Base-by-base conservation (phyloP, 768 basidiomycete genomes). In the Mycena epipterygia region DNA sequence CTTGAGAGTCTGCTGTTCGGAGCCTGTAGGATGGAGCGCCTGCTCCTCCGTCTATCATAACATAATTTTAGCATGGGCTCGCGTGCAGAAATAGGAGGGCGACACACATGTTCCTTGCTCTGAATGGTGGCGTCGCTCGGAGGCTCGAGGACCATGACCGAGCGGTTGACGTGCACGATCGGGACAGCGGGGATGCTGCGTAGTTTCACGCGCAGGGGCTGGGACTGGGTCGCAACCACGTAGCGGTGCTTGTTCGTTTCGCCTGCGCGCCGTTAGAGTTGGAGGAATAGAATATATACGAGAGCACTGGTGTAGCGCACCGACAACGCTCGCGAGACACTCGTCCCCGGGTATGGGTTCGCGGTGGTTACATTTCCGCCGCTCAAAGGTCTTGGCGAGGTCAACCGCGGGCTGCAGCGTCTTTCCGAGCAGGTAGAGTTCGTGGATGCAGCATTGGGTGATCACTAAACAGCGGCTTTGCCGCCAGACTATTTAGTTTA, bases 371-470 rank as follows among this genome's bases (percentile, higher is more conserved):
- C 98, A 99, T 81, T 93, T 95, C 73, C 98, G 81, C 65, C 97
- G 88, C 82, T 98, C 97, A 73, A 98, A 98, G 0, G 86, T 88
- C 82, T 98, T 99, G 2, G 98, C 97, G 48, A 98, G 86, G 78
- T 98, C 95, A 0, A 95, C 91, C 0, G 91, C 89, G 0, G 88
- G 82, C 77, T 98, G 96, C 33, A 88, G 88, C 2, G 85, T 76
- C 67, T 87, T 89, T 16, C 95, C 96, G 64, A 92, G 89, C 3
- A 95, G 87, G 82, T 99, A 99, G 2, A 99, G 87, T 77, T 95
- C 95, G 73, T 96, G 91, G 46, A 99, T 96, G 78, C 93, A 97
- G 80, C 98, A 99, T 79, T 99, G 97, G 0, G 98, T 98, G 80
- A 99, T 98, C 97, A 99, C 98, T 98, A 74, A 74, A 78, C 67